phyloP scores from a whole-genome alignment of 306 rosid species.

The Mimosa pudica region DNA sequence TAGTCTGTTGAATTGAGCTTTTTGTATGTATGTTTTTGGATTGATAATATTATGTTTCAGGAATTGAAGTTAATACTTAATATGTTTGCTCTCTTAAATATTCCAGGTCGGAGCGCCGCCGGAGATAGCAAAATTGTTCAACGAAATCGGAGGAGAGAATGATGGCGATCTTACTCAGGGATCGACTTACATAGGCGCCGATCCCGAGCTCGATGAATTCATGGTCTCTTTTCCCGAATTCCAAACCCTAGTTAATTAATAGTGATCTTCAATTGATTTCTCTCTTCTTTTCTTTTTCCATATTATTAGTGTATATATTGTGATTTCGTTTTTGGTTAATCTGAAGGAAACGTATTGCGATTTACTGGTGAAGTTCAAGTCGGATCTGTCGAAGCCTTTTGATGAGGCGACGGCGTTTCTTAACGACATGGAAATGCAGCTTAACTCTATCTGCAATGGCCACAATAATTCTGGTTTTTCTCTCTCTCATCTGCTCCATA shows the following conservation, averaged over 20 bases:
- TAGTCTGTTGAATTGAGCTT: neutral
- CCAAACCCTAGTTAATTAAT: constrained; percentile 45
- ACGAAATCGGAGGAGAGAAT: constrained; percentile 47
- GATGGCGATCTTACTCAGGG: constrained; percentile 30
- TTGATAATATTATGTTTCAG: neutral
- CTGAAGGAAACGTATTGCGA: constrained; percentile 61
- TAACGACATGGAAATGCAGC: constrained; percentile 65
- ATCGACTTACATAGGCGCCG: constrained; percentile 45
- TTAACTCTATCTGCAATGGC: constrained; percentile 49
- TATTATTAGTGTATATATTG: neutral
- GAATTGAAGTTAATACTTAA: neutral
- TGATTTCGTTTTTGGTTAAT: neutral
- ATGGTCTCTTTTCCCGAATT: constrained; percentile 52
- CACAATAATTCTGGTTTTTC: constrained; percentile 48
- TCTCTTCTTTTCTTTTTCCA: neutral
- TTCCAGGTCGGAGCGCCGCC: constrained; percentile 77
- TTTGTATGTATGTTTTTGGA: neutral
- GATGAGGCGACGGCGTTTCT: constrained; percentile 70
- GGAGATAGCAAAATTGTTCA: constrained; percentile 52
- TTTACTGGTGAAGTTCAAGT: constrained; percentile 56
- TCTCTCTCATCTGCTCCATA: constrained; percentile 30
- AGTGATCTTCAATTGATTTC: neutral
- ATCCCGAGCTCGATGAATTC: constrained; percentile 82
- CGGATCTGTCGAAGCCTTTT: constrained; percentile 63
- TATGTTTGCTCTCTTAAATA: constrained; percentile 3